Percentiles rank a stretch among this genome's conserved stretches.
phyloP scores from a whole-genome alignment of 1,284 basidiomycete genomes.

The Thelephora terrestris region DNA sequence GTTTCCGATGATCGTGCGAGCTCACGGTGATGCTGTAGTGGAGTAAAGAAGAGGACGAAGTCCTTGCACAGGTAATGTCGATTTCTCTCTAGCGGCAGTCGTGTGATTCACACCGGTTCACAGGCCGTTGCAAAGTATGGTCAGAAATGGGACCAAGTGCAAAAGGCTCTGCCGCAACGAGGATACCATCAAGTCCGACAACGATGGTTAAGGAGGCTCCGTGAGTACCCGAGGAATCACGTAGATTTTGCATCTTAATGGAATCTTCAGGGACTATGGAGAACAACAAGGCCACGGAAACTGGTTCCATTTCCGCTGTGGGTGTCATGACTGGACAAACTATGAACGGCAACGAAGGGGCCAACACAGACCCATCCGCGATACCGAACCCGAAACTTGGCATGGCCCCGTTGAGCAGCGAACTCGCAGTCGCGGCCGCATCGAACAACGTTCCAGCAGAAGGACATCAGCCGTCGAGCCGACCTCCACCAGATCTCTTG shows the following conservation, averaged over 20 bases:
- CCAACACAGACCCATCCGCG: not conserved
- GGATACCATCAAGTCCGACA: constrained; percentile 1
- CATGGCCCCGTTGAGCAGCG: constrained; percentile 1
- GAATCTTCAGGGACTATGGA: not conserved
- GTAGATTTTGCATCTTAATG: not conserved
- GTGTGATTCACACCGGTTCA: not conserved
- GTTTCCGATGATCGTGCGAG: no score
- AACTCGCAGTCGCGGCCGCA: not conserved
- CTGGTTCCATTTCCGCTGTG: no score
- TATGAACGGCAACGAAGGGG: not conserved
- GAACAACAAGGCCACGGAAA: not conserved
- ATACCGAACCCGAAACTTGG: not conserved
- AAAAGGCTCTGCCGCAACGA: constrained; percentile 1
- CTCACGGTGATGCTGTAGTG: not conserved
- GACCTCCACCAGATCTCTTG: no score
- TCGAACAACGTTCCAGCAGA: no score
- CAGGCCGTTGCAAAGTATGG: constrained; percentile 1
- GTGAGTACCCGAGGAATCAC: not conserved
- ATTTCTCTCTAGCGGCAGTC: not conserved
- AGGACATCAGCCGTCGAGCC: no score
- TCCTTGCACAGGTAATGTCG: not conserved
- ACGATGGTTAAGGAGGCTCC: not conserved
- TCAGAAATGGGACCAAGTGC: constrained; percentile 1
- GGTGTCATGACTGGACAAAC: not conserved
- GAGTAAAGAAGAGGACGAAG: constrained; percentile 1